Percentiles rank a stretch among this genome's conserved stretches.
Conservation (phyloP, 129 eudicot genomes). For the Arctium lappa region DNA sequence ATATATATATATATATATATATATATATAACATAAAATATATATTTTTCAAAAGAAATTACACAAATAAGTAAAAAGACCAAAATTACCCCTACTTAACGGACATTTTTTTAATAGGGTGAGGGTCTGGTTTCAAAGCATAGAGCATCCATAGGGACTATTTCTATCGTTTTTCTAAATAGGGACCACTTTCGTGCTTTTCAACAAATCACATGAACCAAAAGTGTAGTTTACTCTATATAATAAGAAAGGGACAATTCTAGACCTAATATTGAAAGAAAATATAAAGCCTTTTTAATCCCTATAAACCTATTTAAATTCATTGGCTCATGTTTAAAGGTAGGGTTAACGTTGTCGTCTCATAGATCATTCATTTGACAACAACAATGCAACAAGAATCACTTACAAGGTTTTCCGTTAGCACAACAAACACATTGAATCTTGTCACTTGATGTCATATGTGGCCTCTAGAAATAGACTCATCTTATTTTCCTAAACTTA, state of each 20-base stretch:
- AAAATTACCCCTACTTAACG: too few relatives aligned
- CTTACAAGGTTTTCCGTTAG: background rate
- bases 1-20: too few relatives aligned
- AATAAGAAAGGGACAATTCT: background rate
- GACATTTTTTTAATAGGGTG: too few relatives aligned
- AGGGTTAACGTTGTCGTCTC: background rate
- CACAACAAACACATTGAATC: background rate
- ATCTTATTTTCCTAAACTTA: background rate
- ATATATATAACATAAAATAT: too few relatives aligned
- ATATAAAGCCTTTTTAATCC: background rate
- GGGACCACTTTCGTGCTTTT: background rate
- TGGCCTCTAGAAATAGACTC: background rate
- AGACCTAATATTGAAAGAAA: too few relatives aligned
- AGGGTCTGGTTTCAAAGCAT: background rate
- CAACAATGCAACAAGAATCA: background rate
- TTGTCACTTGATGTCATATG: background rate
- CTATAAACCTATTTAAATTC: background rate
- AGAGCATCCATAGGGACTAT: background rate
- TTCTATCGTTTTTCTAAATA: background rate
- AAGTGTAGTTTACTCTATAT: background rate
- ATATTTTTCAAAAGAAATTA: too few relatives aligned
- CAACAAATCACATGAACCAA: background rate
- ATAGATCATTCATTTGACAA: background rate
- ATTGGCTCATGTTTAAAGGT: background rate
- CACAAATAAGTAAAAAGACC: too few relatives aligned